Base-by-base conservation (phyloP, 257 asterid species). In the Scutellaria minor region DNA sequence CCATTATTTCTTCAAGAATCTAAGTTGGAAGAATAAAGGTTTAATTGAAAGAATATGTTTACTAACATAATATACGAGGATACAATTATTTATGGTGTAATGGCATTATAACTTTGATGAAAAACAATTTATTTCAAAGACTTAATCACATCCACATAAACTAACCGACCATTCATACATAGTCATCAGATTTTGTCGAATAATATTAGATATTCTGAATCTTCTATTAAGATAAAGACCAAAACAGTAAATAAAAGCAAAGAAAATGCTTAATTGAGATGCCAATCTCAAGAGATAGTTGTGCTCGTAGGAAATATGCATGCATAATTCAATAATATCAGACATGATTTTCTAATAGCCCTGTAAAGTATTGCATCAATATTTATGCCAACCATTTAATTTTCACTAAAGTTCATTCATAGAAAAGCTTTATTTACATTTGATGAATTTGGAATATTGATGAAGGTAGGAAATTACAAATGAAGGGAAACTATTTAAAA, bases 201-300 rank as follows among this genome's bases (percentile, higher is more conserved):
- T 24, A 24, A 24, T 78, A 66, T 69, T 62, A 58, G 47, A 70
- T 77, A 70, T 70, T 53, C 71, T 74, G 82, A 74, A 59, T 74
- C 76, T 58, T 81, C 66, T 58, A 55, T 70, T 46, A 65, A 65
- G 44, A 74, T 77, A 64, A 59, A 18, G 64, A 57, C 71, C 70
- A 53, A 55, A 53, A 73, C 22, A 41, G 50, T 60, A 24, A 54
- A 31, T 31, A 9, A 52, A 64, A 69, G 12, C 7, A 48, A 69
- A 37, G 50, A 15, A 18, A 62, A 63, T 20, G 39, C 53, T 3
- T 31, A 37, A 31, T 1, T 5, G 18, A 31, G 64, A 68, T 68
- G 74, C 63, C 73, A 52, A 18, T 50, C 24, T 42, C 45, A 7
- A n/a, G 27, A 24, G 27, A 24, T 24, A 24, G 27, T 24, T 24